phyloP scores from a whole-genome alignment of 192 early-diverging fungal genomes.

The Phycomyces blakesleeanus region DNA sequence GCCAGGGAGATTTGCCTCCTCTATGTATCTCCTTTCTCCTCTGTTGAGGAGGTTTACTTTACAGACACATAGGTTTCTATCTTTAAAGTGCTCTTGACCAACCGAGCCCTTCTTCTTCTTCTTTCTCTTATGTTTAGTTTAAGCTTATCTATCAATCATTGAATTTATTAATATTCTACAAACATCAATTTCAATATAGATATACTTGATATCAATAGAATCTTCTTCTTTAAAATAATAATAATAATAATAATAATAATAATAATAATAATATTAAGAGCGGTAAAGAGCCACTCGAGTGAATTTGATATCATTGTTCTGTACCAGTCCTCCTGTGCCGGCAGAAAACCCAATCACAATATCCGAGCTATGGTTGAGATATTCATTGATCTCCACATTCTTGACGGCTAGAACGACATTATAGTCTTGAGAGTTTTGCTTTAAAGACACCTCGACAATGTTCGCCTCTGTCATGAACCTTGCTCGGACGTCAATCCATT shows the following conservation, averaged over 20 bases:
- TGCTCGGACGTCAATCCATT: slow-evolving; percentile 20
- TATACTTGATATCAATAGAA: too few relatives aligned
- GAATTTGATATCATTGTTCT: slow-evolving; percentile 21
- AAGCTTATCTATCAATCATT: too few relatives aligned
- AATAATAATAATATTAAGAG: not conserved
- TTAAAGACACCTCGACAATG: slow-evolving; percentile 4
- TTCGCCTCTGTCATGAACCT: not conserved
- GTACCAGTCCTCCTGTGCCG: slow-evolving; percentile 33
- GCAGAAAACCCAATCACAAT: slow-evolving; percentile 33
- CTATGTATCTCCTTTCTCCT: too few relatives aligned
- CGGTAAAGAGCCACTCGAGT: not conserved
- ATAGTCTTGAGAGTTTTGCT: not conserved
- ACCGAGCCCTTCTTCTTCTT: too few relatives aligned
- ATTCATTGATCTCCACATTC: not conserved
- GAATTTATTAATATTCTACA: too few relatives aligned
- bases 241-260: not conserved
- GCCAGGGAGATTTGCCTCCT: too few relatives aligned
- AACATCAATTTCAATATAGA: too few relatives aligned
- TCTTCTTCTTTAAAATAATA: not conserved
- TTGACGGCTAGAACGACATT: slow-evolving; percentile 1
- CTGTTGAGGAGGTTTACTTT: too few relatives aligned
- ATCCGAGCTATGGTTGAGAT: not conserved
- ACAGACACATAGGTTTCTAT: too few relatives aligned
- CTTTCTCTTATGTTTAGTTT: too few relatives aligned
- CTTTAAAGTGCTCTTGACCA: too few relatives aligned